phyloP scores from a whole-genome alignment of 441 rosid species.

The Flueggea neowawraea region DNA sequence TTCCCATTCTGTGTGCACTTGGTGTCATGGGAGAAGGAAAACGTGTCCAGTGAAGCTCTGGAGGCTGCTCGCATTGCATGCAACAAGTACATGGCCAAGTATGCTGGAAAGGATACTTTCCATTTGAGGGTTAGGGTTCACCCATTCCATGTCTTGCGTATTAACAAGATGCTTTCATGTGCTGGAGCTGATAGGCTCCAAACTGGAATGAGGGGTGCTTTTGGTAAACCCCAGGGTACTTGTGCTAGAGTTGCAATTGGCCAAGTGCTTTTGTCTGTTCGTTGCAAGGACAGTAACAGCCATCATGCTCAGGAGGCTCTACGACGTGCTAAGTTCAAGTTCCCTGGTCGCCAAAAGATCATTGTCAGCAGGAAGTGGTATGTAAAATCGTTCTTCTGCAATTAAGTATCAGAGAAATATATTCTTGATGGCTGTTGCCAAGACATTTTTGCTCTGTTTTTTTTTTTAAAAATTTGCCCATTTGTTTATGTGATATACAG shows the following conservation, averaged over 20 bases:
- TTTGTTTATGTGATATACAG: constrained; percentile 27
- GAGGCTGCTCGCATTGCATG: constrained; percentile 96
- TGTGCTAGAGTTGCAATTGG: constrained; percentile 67
- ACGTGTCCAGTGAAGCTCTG: constrained; percentile 86
- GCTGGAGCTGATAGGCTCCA: constrained; percentile 98
- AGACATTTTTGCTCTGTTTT: not conserved
- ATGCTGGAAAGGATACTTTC: constrained; percentile 89
- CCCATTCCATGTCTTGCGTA: constrained; percentile 89
- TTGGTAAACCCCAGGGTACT: constrained; percentile 53
- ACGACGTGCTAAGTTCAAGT: constrained; percentile 93
- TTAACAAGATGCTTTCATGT: constrained; percentile 97
- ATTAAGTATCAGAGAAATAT: not conserved
- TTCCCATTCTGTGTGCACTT: constrained; percentile 90
- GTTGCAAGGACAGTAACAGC: constrained; percentile 82
- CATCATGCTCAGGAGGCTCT: constrained; percentile 93
- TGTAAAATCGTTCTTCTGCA: not conserved
- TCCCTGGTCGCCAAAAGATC: constrained; percentile 95
- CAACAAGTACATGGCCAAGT: constrained; percentile 90
- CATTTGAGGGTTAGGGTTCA: constrained; percentile 88
- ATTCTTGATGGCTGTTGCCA: not conserved
- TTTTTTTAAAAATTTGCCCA: not conserved
- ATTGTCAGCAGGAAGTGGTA: constrained; percentile 97
- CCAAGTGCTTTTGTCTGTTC: constrained; percentile 82
- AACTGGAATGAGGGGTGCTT: constrained; percentile 76
- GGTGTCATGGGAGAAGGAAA: constrained; percentile 94